Conservation (phyloP, 495 filamentous ascomycete genomes). For the Talaromyces wortmannii region DNA sequence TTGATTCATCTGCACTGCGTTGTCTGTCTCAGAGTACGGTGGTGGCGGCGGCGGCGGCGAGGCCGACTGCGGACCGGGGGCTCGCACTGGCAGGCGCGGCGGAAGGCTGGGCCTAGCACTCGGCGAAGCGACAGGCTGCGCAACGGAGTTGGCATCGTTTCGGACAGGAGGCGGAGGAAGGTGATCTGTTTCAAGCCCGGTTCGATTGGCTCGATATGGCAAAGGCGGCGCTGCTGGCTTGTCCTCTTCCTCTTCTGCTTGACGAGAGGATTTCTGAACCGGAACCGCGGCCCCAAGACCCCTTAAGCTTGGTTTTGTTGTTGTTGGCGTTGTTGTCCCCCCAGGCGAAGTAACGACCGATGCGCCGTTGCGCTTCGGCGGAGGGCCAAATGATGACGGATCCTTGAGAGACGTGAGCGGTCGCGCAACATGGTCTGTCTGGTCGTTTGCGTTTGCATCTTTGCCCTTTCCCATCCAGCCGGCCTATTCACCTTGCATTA, state of each 20-base stretch:
- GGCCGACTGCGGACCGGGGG: slow-evolving; percentile 13
- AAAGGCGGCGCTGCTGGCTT: slow-evolving; percentile 48
- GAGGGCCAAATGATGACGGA: slow-evolving; percentile 76
- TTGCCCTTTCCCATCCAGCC: slow-evolving; percentile 52
- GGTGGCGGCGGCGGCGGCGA: slow-evolving; percentile 44
- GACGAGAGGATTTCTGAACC: slow-evolving; percentile 5
- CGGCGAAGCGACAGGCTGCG: slow-evolving; percentile 23
- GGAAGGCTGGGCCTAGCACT: slow-evolving; percentile 53
- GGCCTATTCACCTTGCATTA: slow-evolving; percentile 18
- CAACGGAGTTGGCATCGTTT: slow-evolving; percentile 39
- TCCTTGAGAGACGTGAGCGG: slow-evolving; percentile 78
- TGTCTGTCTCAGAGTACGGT: slow-evolving; percentile 35
- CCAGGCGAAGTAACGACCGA: slow-evolving; percentile 31
- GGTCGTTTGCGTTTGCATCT: slow-evolving; percentile 22
- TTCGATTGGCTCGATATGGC: slow-evolving; percentile 65
- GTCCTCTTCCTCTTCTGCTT: slow-evolving; percentile 27
- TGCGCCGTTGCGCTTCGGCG: slow-evolving; percentile 56
- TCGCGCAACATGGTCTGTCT: slow-evolving; percentile 46
- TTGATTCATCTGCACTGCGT: slow-evolving; percentile 54
- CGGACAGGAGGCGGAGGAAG: slow-evolving; percentile 65
- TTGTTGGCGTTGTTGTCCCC: slow-evolving; percentile 12
- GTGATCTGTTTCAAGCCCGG: slow-evolving; percentile 58
- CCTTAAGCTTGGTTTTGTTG: slow-evolving; percentile 38
- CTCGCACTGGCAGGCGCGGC: slow-evolving; percentile 68
- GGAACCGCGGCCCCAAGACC: slow-evolving; percentile 38